Evolutionary conservation across 257 asterid species (phyloP), one percentile per base, ranked within the genome.

Genomic region (Verbascum thapsus): DNA sequence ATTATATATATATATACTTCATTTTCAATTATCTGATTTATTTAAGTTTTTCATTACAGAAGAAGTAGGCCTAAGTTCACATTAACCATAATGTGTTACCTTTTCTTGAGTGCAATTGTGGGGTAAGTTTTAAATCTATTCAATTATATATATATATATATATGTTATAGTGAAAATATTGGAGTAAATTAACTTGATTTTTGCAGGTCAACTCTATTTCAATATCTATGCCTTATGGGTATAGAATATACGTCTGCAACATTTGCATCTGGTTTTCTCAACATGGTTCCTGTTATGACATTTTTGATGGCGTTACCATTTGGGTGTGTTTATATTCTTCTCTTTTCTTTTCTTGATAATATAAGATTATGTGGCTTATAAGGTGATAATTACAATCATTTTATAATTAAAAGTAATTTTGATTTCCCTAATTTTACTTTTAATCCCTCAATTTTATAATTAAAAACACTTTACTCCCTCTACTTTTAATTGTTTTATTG

Each of bases 161-260:
- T n/a, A n/a, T n/a, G n/a, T n/a, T n/a, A n/a, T n/a, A n/a, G n/a
- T n/a, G n/a, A n/a, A n/a, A n/a, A 22, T 17, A 53, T 3, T 20
- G 37, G 22, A 42, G 9, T 4, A 30, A 1, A 4, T n/a, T n/a
- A n/a, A 8, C 19, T 7, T 63, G 57, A 49, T 17, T 16, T 42
- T 66, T n/a, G 77, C 50, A 88, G 96, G 80, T 90, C 87, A 13
- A 76, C 96, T 2, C 70, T 80, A 30, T 73, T 92, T 5, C 90
- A 81, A n/a, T 85, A 83, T 67, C 69, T 86, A 13, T 88, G 85
- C 88, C 92, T 88, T 61, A 66, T 86, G 5, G 96, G 95, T 1
- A 60, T 86, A 53, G 78, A 86, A 56, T 73, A 85, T 47, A 88
- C 96, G 0, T 88, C 96, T 6, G 92, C 96, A 37, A 81, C 91